These are phyloP conservation scores for Verbena officinalis DNA, from an alignment of 257 asterid genomes.

Conservation along the genomic window DNA sequence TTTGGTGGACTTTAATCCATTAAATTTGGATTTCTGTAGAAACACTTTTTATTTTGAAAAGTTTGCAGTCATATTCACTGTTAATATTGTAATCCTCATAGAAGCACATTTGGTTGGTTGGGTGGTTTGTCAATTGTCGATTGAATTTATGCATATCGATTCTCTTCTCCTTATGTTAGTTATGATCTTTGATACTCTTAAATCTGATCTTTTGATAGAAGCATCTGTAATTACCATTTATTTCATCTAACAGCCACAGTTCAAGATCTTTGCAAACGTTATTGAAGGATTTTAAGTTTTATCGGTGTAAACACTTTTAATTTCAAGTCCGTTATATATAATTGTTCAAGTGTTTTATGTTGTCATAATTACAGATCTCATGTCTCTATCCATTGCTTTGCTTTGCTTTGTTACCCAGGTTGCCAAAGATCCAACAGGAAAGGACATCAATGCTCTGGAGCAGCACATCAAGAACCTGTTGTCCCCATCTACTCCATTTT, in stretches of 20 bases:
- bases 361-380: neutral
- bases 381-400: too few relatives aligned
- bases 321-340: neutral
- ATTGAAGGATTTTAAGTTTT: too few relatives aligned
- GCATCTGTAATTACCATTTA: neutral
- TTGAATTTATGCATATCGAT: neutral
- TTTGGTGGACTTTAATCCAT: neutral
- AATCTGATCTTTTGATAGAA: neutral
- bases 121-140: neutral
- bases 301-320: too few relatives aligned
- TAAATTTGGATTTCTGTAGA: neutral
- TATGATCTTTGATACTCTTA: neutral
- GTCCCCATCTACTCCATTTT: slow-evolving; percentile 45
- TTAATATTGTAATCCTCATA: neutral
- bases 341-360: slow-evolving; percentile 13
- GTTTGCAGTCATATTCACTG: neutral
- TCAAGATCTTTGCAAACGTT: too few relatives aligned
- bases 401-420: slow-evolving; percentile 33
- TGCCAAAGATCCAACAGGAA: slow-evolving; percentile 48
- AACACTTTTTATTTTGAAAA: neutral
- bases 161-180: neutral
- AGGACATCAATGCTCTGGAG: slow-evolving; percentile 50
- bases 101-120: neutral
- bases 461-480: slow-evolving; percentile 51
- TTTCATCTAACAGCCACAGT: neutral